These are phyloP conservation scores for Fusarium denticulatum DNA, from an alignment of 2,329 filamentous ascomycete genomes.

Conservation along the genomic window DNA sequence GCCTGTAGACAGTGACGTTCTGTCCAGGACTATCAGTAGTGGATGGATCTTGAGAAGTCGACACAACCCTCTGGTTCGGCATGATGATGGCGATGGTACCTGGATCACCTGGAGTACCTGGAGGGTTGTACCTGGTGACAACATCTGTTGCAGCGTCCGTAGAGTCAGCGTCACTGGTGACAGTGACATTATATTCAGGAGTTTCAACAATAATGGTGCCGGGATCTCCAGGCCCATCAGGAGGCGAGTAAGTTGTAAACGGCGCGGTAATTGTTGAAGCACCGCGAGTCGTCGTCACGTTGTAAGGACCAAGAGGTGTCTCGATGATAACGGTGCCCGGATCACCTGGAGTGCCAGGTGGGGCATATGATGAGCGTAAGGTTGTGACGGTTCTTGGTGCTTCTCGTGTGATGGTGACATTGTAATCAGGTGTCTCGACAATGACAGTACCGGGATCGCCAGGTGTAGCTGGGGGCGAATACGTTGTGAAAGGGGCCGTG, in stretches of 20 bases:
- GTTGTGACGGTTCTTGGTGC: slow-evolving; percentile 6
- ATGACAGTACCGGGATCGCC: slow-evolving; percentile 25
- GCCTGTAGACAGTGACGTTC: slow-evolving; percentile 21
- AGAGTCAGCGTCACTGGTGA: not conserved
- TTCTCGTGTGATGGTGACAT: slow-evolving; percentile 16
- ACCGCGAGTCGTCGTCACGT: slow-evolving; percentile 15
- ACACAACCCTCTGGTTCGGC: slow-evolving; percentile 6
- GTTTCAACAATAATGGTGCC: slow-evolving; percentile 22
- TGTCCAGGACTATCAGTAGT: not conserved
- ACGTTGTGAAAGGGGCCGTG: slow-evolving; percentile 9
- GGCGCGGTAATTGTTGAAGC: slow-evolving; percentile 17
- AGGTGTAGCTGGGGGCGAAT: slow-evolving; percentile 10
- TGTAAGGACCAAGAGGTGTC: slow-evolving; percentile 14
- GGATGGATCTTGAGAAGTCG: not conserved
- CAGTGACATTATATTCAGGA: slow-evolving; percentile 14
- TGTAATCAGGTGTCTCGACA: slow-evolving; percentile 17
- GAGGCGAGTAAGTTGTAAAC: slow-evolving; percentile 14
- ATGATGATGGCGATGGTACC: slow-evolving; percentile 24
- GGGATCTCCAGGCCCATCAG: slow-evolving; percentile 12
- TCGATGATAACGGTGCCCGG: slow-evolving; percentile 20
- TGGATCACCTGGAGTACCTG: slow-evolving; percentile 16
- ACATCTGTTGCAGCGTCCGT: not conserved
- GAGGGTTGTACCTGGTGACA: slow-evolving; percentile 14
- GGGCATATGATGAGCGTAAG: not conserved
- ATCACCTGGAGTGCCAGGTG: slow-evolving; percentile 3